Conservation (phyloP, 352 stramenopile species). For the Elongisporangium prolatum region DNA sequence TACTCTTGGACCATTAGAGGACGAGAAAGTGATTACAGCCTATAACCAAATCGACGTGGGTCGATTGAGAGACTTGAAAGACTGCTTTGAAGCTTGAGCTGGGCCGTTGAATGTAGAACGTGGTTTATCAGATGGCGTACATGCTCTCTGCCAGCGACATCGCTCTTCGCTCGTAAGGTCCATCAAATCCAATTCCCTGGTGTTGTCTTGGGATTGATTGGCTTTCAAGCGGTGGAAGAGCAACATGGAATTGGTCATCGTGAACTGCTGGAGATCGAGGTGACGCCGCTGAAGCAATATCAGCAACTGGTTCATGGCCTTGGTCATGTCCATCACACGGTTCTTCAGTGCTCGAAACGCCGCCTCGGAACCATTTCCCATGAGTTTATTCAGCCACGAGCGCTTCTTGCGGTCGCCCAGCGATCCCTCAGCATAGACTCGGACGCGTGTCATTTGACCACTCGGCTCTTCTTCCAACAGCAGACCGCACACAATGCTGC, state of each 20-base stretch:
- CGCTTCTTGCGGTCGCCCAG: background rate
- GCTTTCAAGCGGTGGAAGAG: background rate
- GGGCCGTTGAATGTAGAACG: too few species aligned
- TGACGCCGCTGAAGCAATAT: constrained; percentile 20
- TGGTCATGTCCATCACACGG: constrained; percentile 20
- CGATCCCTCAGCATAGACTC: constrained; percentile 28
- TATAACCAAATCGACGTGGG: too few species aligned
- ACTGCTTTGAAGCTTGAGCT: too few species aligned
- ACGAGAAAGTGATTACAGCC: too few species aligned
- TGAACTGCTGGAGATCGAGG: constrained; percentile 20
- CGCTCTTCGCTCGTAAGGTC: too few species aligned
- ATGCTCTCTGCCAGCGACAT: too few species aligned
- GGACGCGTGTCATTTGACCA: constrained; percentile 21
- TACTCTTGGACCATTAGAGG: too few species aligned
- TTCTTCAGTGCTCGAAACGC: constrained; percentile 10
- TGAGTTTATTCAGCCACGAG: background rate
- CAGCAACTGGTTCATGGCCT: constrained; percentile 17
- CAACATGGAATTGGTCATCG: constrained; percentile 1
- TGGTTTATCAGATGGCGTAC: too few species aligned
- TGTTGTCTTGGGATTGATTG: background rate
- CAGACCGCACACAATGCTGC: constrained; percentile 11
- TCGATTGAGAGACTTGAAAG: too few species aligned
- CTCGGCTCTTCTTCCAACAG: constrained; percentile 22
- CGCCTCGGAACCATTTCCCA: background rate
- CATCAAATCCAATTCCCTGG: too few species aligned